Base-by-base conservation (phyloP, 352 stramenopile species). In the Phytopythium chamaehyphon region DNA sequence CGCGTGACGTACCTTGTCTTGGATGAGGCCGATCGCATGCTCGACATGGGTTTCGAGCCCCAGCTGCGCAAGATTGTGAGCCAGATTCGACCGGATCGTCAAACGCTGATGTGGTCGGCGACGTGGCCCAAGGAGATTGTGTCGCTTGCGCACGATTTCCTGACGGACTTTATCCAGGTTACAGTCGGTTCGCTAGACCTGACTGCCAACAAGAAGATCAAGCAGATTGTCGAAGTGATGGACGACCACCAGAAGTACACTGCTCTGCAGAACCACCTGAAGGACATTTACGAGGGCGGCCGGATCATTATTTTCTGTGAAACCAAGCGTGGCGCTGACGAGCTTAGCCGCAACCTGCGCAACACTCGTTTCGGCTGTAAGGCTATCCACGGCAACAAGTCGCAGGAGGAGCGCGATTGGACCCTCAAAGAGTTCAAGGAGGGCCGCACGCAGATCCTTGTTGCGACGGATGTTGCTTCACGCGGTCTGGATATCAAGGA, bases 341-440 rank as follows among this genome's bases (percentile, higher is more conserved):
- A 98, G 59, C 80, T 99, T 9, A 96, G 89, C 44, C 85, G 94
- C 28, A 97, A 96, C 40, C 62, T 99, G 40, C 86, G 91, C 24
- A 73, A 92, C 62, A 94, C 87, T 23, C 93, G 95, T 21, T 99
- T 98, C 74, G 82, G 85, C 18, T 97, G 96, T 44, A 95, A 95
- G 61, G 96, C 93, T 6, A 99, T 99, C 60, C 98, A 99, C 73
- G 98, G 98, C 33, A 98, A 99, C 78, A 99, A 99, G 75, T 96
- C 78, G 42, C 98, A 99, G 69, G 73, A 86, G 44, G 96, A 99
- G 66, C 94, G 97, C 71, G 96, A 99, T 69, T 98, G 92, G 73
- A 94, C 97, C 16, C 66, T 99, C 35, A 86, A 92, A 36, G 92
- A 99, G 61, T 99, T 99, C 77, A 99, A 98, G 66, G 85, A 86